phyloP scores from a whole-genome alignment of 306 rosid genomes.

The Astragalus membranaceus region DNA sequence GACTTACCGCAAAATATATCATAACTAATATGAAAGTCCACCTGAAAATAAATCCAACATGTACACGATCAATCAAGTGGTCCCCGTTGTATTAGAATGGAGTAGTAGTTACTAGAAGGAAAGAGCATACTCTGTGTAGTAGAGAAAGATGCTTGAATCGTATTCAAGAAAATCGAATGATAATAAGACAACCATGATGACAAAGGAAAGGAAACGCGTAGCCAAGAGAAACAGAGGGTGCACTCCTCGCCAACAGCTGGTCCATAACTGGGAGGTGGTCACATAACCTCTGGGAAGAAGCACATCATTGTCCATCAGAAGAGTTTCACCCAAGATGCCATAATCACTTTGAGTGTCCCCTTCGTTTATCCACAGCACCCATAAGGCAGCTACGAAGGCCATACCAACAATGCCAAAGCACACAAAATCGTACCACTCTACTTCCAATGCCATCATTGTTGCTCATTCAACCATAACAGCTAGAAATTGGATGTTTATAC shows the following conservation, averaged over 20 bases:
- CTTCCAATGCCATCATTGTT: constrained; percentile 35
- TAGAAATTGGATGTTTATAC: background rate
- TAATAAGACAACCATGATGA: constrained; percentile 33
- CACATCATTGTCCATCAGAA: constrained; percentile 32
- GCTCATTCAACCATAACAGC: background rate
- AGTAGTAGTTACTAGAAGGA: background rate
- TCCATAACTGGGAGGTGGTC: constrained; percentile 48
- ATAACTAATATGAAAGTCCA: constrained; percentile 77
- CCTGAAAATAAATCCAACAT: constrained; percentile 38
- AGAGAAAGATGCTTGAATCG: constrained; percentile 41
- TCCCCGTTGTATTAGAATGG: background rate
- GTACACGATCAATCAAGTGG: background rate
- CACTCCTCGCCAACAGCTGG: constrained; percentile 60
- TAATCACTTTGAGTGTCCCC: constrained; percentile 24
- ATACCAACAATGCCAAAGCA: constrained; percentile 51
- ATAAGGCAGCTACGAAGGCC: constrained; percentile 34
- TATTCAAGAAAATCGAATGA: constrained; percentile 36
- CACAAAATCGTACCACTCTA: constrained; percentile 71
- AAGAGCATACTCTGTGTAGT: constrained; percentile 65
- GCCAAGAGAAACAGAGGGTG: constrained; percentile 52
- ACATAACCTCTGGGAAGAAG: constrained; percentile 34
- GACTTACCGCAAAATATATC: constrained; percentile 67
- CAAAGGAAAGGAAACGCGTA: constrained; percentile 41
- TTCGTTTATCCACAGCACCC: constrained; percentile 49
- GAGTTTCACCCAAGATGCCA: constrained; percentile 35